Percentiles rank a stretch among this genome's conserved stretches.
These are phyloP conservation scores for Polygonum maritimum DNA, from an alignment of 148 eudicot species.

Conservation along the genomic window DNA sequence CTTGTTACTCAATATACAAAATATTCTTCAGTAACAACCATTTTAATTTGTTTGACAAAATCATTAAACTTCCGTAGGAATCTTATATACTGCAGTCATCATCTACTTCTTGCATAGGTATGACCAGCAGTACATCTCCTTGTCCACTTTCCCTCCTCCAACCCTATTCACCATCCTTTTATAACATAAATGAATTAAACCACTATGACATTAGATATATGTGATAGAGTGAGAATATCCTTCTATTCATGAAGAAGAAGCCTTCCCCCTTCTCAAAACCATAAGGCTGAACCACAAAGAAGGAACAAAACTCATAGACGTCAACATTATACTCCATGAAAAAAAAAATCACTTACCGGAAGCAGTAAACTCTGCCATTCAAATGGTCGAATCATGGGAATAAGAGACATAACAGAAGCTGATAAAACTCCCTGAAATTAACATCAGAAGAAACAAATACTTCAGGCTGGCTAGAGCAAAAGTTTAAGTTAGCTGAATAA, in stretches of 20 bases:
- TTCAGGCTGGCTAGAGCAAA: slow-evolving; percentile 3
- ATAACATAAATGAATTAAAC: neutral
- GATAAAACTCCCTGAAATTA: neutral
- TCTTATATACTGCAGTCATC: neutral
- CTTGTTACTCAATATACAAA: neutral
- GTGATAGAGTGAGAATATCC: neutral
- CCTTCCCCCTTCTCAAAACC: neutral
- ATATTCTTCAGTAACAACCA: neutral
- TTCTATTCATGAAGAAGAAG: neutral
- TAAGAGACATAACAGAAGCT: slow-evolving; percentile 58
- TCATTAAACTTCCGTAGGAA: neutral
- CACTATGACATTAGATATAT: neutral
- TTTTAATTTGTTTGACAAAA: neutral
- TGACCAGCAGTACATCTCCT: neutral
- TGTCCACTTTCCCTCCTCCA: neutral
- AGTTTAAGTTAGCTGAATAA: neutral
- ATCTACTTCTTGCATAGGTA: neutral
- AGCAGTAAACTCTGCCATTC: slow-evolving; percentile 96
- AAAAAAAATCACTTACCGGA: slow-evolving; percentile 28
- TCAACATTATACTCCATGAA: neutral
- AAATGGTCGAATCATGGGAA: slow-evolving; percentile 87
- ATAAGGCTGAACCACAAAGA: neutral
- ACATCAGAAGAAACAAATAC: slow-evolving; percentile 2
- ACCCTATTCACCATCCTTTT: neutral
- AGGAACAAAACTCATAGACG: neutral